These are phyloP conservation scores for Collybia mongolica DNA, from an alignment of 768 basidiomycete species.

Conservation along the genomic window DNA sequence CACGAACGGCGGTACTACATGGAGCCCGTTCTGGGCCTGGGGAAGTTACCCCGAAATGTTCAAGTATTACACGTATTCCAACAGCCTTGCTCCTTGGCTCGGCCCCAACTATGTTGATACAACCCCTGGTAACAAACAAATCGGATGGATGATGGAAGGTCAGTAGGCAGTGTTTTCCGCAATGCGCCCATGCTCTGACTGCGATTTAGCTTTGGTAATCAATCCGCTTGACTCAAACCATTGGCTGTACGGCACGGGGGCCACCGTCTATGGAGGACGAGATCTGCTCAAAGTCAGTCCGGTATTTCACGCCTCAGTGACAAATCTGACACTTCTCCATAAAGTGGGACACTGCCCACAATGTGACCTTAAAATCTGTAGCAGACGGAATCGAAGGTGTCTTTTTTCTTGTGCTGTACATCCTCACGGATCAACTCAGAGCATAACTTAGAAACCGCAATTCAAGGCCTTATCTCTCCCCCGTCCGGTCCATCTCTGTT, in stretches of 20 bases:
- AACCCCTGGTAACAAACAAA: slow-evolving; percentile 43
- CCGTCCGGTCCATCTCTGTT: slow-evolving; percentile 57
- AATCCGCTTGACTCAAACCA: slow-evolving; percentile 70
- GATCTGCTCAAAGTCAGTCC: slow-evolving; percentile 41
- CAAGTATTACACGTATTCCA: slow-evolving; percentile 54
- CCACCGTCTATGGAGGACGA: slow-evolving; percentile 59
- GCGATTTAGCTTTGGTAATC: slow-evolving; percentile 43
- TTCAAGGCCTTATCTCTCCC: slow-evolving; percentile 58
- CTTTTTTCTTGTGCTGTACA: too few species aligned
- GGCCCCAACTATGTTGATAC: slow-evolving; percentile 47
- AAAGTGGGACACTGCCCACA: slow-evolving; percentile 60
- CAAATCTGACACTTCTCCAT: slow-evolving; percentile 3
- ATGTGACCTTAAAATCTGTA: slow-evolving; percentile 56
- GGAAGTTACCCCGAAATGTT: slow-evolving; percentile 41
- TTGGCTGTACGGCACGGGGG: slow-evolving; percentile 72
- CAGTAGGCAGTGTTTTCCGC: slow-evolving; percentile 4
- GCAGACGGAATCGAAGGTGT: slow-evolving; percentile 57
- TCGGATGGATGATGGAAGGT: slow-evolving; percentile 77
- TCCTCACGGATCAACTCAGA: too few species aligned
- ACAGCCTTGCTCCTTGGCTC: slow-evolving; percentile 59
- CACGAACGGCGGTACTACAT: slow-evolving; percentile 54
- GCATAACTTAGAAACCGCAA: slow-evolving; percentile 42
- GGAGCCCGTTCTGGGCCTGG: slow-evolving; percentile 62
- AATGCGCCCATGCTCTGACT: neutral
- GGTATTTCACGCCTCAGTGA: neutral